Conservation (phyloP, 1,284 basidiomycete genomes). For the Fomitiporia mediterranea region DNA sequence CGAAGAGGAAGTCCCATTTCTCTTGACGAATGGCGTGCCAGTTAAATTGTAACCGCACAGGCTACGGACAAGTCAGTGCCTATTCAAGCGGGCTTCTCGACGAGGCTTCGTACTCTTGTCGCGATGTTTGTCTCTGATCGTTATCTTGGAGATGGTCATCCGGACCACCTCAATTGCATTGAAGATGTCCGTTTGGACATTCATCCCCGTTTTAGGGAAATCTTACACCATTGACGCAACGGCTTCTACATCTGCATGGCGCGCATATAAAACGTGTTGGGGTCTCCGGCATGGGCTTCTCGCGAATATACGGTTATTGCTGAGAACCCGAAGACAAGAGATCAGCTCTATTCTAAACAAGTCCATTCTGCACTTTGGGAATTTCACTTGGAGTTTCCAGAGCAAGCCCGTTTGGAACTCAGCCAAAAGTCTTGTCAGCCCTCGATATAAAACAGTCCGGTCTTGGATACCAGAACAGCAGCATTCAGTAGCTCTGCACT, state of each 20-base stretch:
- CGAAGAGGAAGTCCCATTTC: background rate
- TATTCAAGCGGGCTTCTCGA: background rate
- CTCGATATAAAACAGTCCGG: background rate
- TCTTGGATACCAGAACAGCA: background rate
- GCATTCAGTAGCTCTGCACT: background rate
- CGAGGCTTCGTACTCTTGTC: background rate
- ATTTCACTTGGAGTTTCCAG: background rate
- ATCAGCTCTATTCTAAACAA: background rate
- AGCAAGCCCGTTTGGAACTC: background rate
- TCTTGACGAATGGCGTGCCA: background rate
- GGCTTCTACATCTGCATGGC: background rate
- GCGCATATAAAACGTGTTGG: background rate
- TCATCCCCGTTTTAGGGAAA: background rate
- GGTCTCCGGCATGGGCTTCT: background rate
- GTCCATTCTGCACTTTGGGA: background rate
- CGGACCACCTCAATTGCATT: background rate
- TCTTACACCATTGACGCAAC: background rate
- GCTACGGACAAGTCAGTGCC: too few relatives aligned
- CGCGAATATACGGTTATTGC: background rate
- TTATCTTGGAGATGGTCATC: background rate
- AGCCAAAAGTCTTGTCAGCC: background rate
- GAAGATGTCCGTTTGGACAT: background rate
- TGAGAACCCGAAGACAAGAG: background rate
- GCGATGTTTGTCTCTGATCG: background rate
- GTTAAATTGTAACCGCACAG: background rate